Evolutionary conservation across 1,284 basidiomycete genomes (phyloP).

Genomic region (Garcileccinum viscosum): DNA sequence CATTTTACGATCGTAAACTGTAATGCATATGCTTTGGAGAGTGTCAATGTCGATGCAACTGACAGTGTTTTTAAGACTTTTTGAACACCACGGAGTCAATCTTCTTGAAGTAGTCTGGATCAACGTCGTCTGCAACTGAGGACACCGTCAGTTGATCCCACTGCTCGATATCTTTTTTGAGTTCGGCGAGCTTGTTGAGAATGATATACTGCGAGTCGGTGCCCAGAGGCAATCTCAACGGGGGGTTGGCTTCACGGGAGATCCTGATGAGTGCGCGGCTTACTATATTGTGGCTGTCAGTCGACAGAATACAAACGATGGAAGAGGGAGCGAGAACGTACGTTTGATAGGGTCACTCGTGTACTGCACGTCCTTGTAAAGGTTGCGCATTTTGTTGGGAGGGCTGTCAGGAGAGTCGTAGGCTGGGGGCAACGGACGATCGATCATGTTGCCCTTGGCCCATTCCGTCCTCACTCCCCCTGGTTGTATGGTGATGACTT

Average conservation of each 20-base stretch:
- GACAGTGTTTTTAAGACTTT: neutral
- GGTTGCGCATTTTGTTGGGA: constrained; percentile 18
- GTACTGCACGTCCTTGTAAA: constrained; percentile 7
- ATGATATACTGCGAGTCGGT: constrained; percentile 27
- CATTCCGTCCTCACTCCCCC: constrained; percentile 32
- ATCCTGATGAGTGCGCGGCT: constrained; percentile 24
- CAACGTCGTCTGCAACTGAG: constrained; percentile 30
- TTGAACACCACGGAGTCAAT: neutral
- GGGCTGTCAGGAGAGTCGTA: constrained; percentile 25
- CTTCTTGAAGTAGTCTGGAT: no score
- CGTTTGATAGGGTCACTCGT: constrained; percentile 21
- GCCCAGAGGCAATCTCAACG: constrained; percentile 29
- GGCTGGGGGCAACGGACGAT: constrained; percentile 20
- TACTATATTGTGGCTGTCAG: constrained; percentile 12
- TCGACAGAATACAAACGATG: neutral
- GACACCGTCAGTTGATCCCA: constrained; percentile 27
- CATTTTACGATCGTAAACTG: no score
- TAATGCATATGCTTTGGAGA: no score
- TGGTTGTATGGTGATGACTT: constrained; percentile 28
- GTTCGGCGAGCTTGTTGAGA: constrained; percentile 20
- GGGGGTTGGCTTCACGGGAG: constrained; percentile 28
- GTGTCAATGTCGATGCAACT: neutral
- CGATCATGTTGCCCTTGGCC: constrained; percentile 28
- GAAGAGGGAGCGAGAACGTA: neutral
- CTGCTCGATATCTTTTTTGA: constrained; percentile 25